Evolutionary conservation across 176 grass and related monocot species (phyloP).

Genomic region (Triticum monococcum): DNA sequence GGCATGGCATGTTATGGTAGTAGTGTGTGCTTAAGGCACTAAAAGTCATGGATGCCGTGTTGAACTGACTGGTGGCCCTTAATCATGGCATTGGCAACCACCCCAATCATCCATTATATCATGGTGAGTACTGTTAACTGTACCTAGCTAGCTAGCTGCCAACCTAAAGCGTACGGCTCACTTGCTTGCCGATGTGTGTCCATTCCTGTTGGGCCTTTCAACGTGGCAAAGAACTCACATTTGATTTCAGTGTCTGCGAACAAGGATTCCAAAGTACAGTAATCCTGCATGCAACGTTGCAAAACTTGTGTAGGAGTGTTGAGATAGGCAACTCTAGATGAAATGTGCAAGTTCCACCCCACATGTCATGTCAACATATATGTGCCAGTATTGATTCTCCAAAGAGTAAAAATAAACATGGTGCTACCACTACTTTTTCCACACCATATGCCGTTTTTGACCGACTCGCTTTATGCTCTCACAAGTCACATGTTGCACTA

Average conservation of each 20-base stretch:
- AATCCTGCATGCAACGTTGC: background rate
- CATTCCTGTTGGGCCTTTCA: background rate
- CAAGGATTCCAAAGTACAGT: background rate
- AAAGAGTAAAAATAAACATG: no score
- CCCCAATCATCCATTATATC: conserved; percentile 5
- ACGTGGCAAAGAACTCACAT: background rate
- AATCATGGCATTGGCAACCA: conserved; percentile 14
- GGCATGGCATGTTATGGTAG: background rate
- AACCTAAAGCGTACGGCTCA: background rate
- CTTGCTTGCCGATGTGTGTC: background rate
- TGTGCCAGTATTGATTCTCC: background rate
- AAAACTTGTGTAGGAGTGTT: background rate
- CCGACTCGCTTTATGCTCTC: background rate
- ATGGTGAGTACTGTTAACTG: background rate
- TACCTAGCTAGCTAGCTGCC: background rate
- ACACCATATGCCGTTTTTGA: no score
- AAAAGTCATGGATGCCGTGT: background rate
- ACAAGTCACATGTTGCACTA: background rate
- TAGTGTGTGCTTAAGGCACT: background rate
- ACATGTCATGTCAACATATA: background rate
- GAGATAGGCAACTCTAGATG: background rate
- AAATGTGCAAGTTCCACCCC: background rate
- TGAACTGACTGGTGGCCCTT: background rate
- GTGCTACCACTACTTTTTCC: background rate
- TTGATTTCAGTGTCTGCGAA: background rate